Evolutionary conservation across 768 basidiomycete genomes (phyloP), one percentile per base, ranked within the genome.

Genomic region (Candolleomyces aberdarensis): DNA sequence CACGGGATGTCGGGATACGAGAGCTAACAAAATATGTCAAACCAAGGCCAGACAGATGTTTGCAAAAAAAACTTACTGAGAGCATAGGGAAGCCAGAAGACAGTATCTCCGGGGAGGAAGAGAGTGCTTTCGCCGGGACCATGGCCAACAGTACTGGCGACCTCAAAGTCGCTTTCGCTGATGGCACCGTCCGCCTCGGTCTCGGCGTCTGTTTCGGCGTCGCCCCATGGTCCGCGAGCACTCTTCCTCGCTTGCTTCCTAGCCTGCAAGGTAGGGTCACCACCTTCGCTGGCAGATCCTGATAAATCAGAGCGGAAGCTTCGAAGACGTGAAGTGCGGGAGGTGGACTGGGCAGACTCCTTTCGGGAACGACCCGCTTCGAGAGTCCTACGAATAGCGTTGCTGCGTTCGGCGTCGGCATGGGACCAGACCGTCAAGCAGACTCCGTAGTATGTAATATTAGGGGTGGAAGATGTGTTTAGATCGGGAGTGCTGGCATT

Each of bases 381-480:
- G 52, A 92, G 80, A 7, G 91, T 91, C 54, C 88, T 83, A 20
- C 93, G 86, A 66, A 96, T 95, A 0, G 94, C 94, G 14, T 80
- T 82, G 58, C 89, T 88, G 52, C 94, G 87, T 66, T 94, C 89
- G 0, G 88, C 87, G 69, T 98, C 96, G 19, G 94, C 94, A 68
- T 96, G 94, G 3, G 92, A 94, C 94, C 94, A 98, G 1, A 97
- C 93, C 1, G 94, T 94, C 61, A 98, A 80, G 66, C 93, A 94
- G 41, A 96, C 94, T 51, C 94, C 94, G 69, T 97, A 86, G 71
- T 93, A 96, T 9, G 89, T 87, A 62, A 92, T 72, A 26, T 79
- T 86, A 67, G 75, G 82, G 62, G 75, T 69, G 50, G 70, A 63
- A 11, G 75, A 65, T 59, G 71, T 66, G 57, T 64, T 72, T 31